Evolutionary conservation across 164 flowering plant genomes (phyloP).

Genomic region (Liquidambar formosana): DNA sequence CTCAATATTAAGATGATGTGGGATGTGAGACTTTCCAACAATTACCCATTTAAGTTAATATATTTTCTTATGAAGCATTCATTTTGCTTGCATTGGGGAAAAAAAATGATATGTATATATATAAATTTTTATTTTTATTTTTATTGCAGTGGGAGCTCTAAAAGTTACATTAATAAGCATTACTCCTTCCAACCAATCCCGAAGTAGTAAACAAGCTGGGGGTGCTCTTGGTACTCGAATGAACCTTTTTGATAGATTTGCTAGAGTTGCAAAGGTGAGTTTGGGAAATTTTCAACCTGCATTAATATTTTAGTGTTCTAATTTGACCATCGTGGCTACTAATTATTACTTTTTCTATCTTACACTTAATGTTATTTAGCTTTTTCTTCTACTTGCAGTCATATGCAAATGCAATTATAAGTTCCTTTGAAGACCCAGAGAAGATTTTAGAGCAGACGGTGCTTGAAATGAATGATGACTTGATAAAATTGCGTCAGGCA

Average conservation of each 20-base stretch:
- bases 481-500: slow-evolving; percentile 97
- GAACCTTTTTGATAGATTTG: slow-evolving; percentile 91
- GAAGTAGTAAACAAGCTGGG: slow-evolving; percentile 41
- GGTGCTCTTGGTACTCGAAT: slow-evolving; percentile 65
- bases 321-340: background rate
- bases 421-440: slow-evolving; percentile 94
- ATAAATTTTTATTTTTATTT: too few species aligned
- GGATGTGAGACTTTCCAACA: too few species aligned
- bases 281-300: background rate
- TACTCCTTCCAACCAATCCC: slow-evolving; percentile 26
- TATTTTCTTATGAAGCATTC: too few species aligned
- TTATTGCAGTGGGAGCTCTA: slow-evolving; percentile 35
- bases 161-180: slow-evolving; percentile 36
- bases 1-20: too few species aligned
- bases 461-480: slow-evolving; percentile 94
- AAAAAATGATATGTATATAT: too few species aligned
- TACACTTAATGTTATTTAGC: slow-evolving; percentile 5
- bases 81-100: slow-evolving; percentile 24
- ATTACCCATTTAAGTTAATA: too few species aligned
- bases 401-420: slow-evolving; percentile 85
- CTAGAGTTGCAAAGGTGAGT: slow-evolving; percentile 83
- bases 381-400: slow-evolving; percentile 53
- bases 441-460: slow-evolving; percentile 93
- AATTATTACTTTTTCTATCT: background rate
- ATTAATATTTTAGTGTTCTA: background rate